These are phyloP conservation scores for Cyclotella cryptica DNA, from an alignment of 108 stramenopile genomes.

Conservation along the genomic window DNA sequence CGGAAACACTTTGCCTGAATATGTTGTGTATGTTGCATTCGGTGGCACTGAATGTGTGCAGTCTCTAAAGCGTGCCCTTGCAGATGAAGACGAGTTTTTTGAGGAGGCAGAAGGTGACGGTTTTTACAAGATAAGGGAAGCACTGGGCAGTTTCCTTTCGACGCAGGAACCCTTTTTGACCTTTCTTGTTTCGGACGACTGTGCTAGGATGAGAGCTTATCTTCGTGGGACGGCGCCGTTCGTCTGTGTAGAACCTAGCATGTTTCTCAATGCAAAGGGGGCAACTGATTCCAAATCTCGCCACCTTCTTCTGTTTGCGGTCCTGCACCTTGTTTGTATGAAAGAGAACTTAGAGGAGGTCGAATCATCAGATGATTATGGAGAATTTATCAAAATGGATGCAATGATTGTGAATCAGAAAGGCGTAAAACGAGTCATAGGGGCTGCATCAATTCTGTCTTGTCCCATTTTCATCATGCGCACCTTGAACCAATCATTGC, in stretches of 20 bases:
- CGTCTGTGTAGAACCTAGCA: constrained; percentile 38
- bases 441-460: constrained; percentile 67
- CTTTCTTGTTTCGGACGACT: constrained; percentile 75
- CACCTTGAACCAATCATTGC: constrained; percentile 54
- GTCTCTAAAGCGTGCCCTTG: constrained; percentile 34
- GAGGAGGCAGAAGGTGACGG: constrained; percentile 55
- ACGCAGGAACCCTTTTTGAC: constrained; percentile 66
- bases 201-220: constrained; percentile 87
- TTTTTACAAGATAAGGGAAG: constrained; percentile 65
- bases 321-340: constrained; percentile 72
- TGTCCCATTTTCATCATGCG: constrained; percentile 73
- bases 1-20: constrained; percentile 29
- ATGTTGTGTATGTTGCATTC: constrained; percentile 31
- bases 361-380: constrained; percentile 19
- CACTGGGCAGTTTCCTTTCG: constrained; percentile 64
- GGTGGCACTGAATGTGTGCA: constrained; percentile 58
- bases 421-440: constrained; percentile 49
- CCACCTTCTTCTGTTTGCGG: constrained; percentile 63
- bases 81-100: constrained; percentile 54
- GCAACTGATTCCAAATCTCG: constrained; percentile 31
- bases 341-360: constrained; percentile 50
- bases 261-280: constrained; percentile 45
- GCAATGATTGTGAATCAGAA: constrained; percentile 48
- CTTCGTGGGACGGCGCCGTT: constrained; percentile 72
- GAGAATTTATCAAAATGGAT: constrained; percentile 61